These are phyloP conservation scores for Epipyxis sp. DNA, from an alignment of 108 stramenopile genomes.

Conservation along the genomic window DNA sequence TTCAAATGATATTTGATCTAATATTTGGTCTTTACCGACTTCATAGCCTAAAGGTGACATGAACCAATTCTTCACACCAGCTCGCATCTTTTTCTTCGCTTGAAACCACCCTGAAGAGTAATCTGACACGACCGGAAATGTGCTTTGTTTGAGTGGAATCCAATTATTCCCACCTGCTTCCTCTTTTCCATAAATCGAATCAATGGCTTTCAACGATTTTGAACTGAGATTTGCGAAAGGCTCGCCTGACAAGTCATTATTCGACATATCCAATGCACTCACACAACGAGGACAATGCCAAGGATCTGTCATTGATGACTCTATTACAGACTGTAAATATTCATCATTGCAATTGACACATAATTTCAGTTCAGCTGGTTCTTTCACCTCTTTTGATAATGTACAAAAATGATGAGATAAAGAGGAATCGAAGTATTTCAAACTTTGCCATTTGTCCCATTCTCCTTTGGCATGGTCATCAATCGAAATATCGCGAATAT, in stretches of 20 bases:
- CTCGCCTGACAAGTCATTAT: background rate
- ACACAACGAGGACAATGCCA: slow-evolving; percentile 6
- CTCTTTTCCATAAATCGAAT: background rate
- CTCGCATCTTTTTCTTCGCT: background rate
- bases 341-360: slow-evolving; percentile 7
- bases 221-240: background rate
- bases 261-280: background rate
- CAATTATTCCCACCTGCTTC: too few species aligned
- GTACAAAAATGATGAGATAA: background rate
- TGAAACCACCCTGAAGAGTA: background rate
- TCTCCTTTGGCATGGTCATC: background rate
- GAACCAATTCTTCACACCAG: background rate
- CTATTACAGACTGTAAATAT: background rate
- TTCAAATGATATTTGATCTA: background rate
- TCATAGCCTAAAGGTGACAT: slow-evolving; percentile 30
- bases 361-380: background rate
- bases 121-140: background rate
- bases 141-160: background rate
- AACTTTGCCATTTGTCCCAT: slow-evolving; percentile 6
- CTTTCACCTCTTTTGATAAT: too few species aligned
- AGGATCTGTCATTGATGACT: too few species aligned
- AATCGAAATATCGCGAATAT: background rate
- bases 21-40: background rate
- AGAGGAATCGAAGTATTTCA: background rate
- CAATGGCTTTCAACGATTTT: background rate